Evolutionary conservation across 2,329 filamentous ascomycete species (phyloP), one percentile per base, ranked within the genome.

Genomic region (Monilinia fructigena): DNA sequence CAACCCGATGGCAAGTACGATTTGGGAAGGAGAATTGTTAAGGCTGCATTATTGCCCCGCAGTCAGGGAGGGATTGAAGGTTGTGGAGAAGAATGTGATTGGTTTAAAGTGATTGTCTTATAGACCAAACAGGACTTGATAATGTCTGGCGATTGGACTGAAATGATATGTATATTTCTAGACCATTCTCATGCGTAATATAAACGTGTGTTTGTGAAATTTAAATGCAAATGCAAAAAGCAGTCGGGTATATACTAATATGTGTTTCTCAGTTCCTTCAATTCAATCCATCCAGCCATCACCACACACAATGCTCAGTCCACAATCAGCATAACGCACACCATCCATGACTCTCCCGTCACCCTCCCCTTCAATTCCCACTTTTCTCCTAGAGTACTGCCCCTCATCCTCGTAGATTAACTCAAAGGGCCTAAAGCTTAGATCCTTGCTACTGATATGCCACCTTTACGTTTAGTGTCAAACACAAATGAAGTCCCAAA

Each of bases 1-100:
- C 71, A 98, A 98, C 79, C 93, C 94, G 0, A 96, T 95, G 78
- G 91, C 93, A 0, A 87, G 88, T 5, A 97, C 92, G 0, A 84
- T 96, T 0, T 99, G 94, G 95, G 95, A 98, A 76, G 93, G 92
- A 0, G 95, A 98, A 80, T 76, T 99, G 67, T 77, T 99, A 73
- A 83, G 89, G 75, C 84, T 85, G 71, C 95, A 99, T 79, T 99
- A 91, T 76, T 93, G 90, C 72, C 94, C 93, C 8, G 89, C 89
- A 74, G 90, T 99, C 1, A 84, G 92, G 71, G 92, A 96, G 74
- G 89, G 89, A 1, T 81, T 90, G 5, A 84, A 85, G 77, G 78
- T 84, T 55, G 80, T 93, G 75, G 89, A 93, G 76, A 92, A 90
- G 82, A 82, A 76, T 66, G 67, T 77, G 53, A 55, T 76, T 38